These are phyloP conservation scores for Ammopiptanthus mongolicus DNA, from an alignment of 306 rosid genomes.

Conservation along the genomic window DNA sequence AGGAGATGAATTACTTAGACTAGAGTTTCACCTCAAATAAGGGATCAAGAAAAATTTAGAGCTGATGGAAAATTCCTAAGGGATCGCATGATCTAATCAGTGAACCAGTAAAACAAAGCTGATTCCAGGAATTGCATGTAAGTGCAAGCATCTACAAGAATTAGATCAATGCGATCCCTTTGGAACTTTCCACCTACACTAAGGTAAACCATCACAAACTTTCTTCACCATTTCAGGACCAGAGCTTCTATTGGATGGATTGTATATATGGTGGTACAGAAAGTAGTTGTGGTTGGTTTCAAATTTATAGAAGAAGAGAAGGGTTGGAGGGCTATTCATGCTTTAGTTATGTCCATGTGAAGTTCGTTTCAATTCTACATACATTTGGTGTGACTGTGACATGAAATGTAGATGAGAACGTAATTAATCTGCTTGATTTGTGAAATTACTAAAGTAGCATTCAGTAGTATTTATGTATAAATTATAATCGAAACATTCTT, in stretches of 20 bases:
- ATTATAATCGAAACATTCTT: not conserved
- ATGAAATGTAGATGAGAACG: constrained; percentile 13
- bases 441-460: constrained; percentile 24
- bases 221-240: not conserved
- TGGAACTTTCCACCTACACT: constrained; percentile 69
- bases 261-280: constrained; percentile 9
- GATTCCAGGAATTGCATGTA: not conserved
- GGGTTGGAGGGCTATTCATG: constrained; percentile 1
- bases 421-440: not conserved
- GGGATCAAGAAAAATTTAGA: constrained; percentile 3
- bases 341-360: constrained; percentile 5
- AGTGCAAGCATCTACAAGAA: not conserved
- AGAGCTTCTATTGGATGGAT: not conserved
- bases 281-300: constrained; percentile 25
- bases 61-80: constrained; percentile 61
- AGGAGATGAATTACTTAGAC: not conserved
- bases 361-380: constrained; percentile 25
- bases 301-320: constrained; percentile 26
- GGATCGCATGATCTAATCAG: constrained; percentile 69
- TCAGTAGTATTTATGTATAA: not conserved
- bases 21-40: not conserved
- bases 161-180: constrained; percentile 87
- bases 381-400: constrained; percentile 37
- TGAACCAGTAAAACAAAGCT: not conserved
- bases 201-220: not conserved